Evolutionary conservation across 2,329 filamentous ascomycete genomes (phyloP).

Genomic region (Verticillium nonalfalfae): DNA sequence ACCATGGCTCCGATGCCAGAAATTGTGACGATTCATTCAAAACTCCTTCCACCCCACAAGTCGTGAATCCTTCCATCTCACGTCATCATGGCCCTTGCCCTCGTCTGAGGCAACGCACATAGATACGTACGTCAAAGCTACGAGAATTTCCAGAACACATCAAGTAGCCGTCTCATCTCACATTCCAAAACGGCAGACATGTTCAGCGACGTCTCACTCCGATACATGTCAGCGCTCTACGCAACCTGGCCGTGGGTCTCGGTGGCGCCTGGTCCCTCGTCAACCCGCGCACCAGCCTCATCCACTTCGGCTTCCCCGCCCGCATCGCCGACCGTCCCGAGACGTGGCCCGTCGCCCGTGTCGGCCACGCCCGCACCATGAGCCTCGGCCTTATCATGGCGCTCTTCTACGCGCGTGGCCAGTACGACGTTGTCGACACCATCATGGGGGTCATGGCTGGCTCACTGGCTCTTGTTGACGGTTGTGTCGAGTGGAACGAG

Average conservation of each 20-base stretch:
- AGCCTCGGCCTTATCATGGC: constrained; percentile 14
- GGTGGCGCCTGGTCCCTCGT: constrained; percentile 11
- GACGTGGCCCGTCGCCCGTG: constrained; percentile 11
- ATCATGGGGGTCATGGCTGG: constrained; percentile 9
- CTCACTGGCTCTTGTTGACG: constrained; percentile 12
- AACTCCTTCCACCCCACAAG: not conserved
- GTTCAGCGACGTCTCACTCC: constrained; percentile 9
- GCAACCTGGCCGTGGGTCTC: constrained; percentile 10
- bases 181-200: constrained; percentile 2
- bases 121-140: not conserved
- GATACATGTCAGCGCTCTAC: constrained; percentile 12
- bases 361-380: constrained; percentile 13
- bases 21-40: too few species aligned
- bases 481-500: constrained; percentile 9
- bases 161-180: not conserved
- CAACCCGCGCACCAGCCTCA: constrained; percentile 9
- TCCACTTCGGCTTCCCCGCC: constrained; percentile 11
- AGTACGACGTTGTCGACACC: constrained; percentile 13
- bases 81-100: not conserved
- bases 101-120: too few species aligned
- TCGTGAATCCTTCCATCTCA: not conserved
- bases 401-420: constrained; percentile 11
- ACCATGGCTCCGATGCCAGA: too few species aligned
- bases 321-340: constrained; percentile 12
- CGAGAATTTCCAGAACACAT: too few species aligned